Evolutionary conservation across 2,329 filamentous ascomycete species (phyloP), one percentile per base, ranked within the genome.

Genomic region (Stemphylium beticola): DNA sequence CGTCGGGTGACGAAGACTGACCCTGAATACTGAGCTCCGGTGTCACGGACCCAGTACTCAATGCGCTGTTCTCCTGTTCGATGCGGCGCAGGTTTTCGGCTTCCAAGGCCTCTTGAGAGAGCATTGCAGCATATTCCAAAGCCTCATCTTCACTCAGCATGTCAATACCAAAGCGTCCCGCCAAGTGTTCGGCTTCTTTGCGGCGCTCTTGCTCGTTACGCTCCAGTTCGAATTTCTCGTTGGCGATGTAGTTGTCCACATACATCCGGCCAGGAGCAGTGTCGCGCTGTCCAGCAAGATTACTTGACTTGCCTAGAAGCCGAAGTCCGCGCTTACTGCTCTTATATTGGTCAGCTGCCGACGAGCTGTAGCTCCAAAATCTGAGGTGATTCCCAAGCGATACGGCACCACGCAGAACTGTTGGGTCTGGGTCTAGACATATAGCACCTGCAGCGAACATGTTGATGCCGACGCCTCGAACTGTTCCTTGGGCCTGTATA

Each of bases 361-460:
- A 83, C n/a, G 92, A 93, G 73, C 91, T 96, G 72, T 96, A 98
- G 3, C 90, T 88, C 95, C 95, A 99, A 74, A 92, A 98, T 11
- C 92, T 89, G 15, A 99, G 78, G 67, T 93, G 90, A 0, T 90
- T 90, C 10, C 95, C 95, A 45, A 96, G 86, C 0, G 93, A 89
- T 1, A 97, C 87, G 57, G 96, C 86, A 5, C 95, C 95, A 32
- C 93, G 88, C 12, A 99, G 83, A 0, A 89, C 82, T 0, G 92
- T 93, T 20, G 95, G 86, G 67, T 98, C 92, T 0, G 93, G 90
- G 65, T 99, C 95, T 1, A 99, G 82, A 57, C 84, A 88, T 49
- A 98, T 90, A 12, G 92, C 91, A 1, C 92, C 88, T 2, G 91
- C 92, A 24, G 92, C 89, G 58, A 89, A 90, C 65, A 92, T 89